phyloP scores from a whole-genome alignment of 139 green algal species.

The Micractinium conductrix region DNA sequence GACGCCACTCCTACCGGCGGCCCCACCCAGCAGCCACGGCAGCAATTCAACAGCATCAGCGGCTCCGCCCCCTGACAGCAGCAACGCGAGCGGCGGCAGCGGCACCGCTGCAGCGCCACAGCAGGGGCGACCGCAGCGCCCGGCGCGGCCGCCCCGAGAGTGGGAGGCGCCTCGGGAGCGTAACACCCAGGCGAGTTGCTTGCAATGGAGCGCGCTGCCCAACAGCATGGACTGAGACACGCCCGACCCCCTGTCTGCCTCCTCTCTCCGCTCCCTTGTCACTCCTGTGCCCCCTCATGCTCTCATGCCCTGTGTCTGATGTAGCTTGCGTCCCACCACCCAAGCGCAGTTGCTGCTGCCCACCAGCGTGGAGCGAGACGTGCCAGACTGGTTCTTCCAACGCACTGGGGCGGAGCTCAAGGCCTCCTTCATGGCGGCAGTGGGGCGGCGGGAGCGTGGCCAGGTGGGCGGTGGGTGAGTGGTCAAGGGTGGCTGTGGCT shows the following conservation, averaged over 20 bases:
- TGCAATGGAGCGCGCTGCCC: not conserved
- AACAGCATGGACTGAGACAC: not conserved
- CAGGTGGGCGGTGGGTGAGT: no score
- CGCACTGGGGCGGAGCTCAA: constrained; percentile 71
- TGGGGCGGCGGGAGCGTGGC: constrained; percentile 46
- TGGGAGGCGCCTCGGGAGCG: constrained; percentile 12
- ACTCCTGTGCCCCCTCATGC: constrained; percentile 15
- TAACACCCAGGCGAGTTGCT: constrained; percentile 9
- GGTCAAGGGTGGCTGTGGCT: no score
- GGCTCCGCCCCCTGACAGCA: no score
- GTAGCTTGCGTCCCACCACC: not conserved
- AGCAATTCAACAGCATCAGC: not conserved
- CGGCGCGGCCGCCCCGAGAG: not conserved
- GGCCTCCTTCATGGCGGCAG: constrained; percentile 53
- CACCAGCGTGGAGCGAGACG: constrained; percentile 54
- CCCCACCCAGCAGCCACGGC: not conserved
- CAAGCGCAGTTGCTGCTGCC: constrained; percentile 62
- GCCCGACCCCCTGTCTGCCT: not conserved
- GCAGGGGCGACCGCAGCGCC: not conserved
- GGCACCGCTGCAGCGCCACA: not conserved
- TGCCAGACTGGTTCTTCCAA: constrained; percentile 82
- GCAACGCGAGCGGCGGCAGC: not conserved
- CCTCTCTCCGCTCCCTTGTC: not conserved
- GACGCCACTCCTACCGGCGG: not conserved
- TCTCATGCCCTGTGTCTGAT: not conserved